Evolutionary conservation across 139 green algal genomes (phyloP).

Genomic region (Picochlorum sp.): DNA sequence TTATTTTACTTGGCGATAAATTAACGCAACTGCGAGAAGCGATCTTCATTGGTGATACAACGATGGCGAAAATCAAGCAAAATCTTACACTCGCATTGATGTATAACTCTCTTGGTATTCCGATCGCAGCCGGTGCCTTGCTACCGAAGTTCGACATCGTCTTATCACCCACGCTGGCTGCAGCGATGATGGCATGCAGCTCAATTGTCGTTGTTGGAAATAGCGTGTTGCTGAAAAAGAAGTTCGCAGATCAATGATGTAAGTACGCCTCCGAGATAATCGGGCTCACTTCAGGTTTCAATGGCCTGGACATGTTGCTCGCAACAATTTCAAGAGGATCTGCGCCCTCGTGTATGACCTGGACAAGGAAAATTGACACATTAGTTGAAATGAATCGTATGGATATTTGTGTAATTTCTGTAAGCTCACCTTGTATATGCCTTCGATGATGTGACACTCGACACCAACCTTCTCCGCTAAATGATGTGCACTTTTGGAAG

Average conservation of each 20-base stretch:
- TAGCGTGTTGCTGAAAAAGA: slow-evolving; percentile 58
- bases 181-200: slow-evolving; percentile 84
- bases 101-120: slow-evolving; percentile 91
- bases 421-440: slow-evolving; percentile 57
- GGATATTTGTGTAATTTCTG: not conserved
- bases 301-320: slow-evolving; percentile 26
- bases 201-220: slow-evolving; percentile 86
- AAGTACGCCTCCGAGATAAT: slow-evolving; percentile 14
- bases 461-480: slow-evolving; percentile 50
- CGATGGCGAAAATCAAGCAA: slow-evolving; percentile 83
- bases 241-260: not conserved
- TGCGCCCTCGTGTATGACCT: slow-evolving; percentile 38
- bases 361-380: not conserved
- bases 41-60: slow-evolving; percentile 61
- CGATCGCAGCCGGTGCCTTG: slow-evolving; percentile 76
- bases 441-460: slow-evolving; percentile 67
- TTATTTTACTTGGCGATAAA: slow-evolving; percentile 88
- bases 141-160: slow-evolving; percentile 68
- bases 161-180: slow-evolving; percentile 73
- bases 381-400: slow-evolving; percentile 1
- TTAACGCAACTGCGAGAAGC: slow-evolving; percentile 70
- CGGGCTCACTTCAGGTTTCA: slow-evolving; percentile 23
- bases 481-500: slow-evolving; percentile 41
- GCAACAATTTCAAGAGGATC: slow-evolving; percentile 37
- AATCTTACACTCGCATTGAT: slow-evolving; percentile 90